Evolutionary conservation across 345 rosid species (phyloP).

Genomic region (Salix purpurea): DNA sequence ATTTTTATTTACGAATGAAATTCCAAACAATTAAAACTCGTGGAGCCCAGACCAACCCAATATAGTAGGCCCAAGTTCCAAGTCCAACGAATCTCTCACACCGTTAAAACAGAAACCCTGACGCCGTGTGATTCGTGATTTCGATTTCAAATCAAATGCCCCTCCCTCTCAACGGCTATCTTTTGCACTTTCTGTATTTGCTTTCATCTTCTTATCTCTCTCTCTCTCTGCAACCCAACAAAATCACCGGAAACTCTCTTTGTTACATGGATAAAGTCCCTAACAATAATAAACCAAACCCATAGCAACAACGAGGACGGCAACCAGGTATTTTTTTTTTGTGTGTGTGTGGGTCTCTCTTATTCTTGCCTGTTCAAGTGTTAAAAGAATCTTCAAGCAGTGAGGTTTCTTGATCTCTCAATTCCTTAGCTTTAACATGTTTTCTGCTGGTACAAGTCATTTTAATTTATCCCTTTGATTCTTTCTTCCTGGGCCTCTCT

Average conservation of each 20-base stretch:
- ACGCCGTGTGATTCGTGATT: background rate
- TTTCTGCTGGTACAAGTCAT: background rate
- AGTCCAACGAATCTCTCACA: background rate
- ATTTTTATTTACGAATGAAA: no score
- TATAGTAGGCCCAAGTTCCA: background rate
- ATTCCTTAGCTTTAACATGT: background rate
- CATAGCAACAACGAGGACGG: background rate
- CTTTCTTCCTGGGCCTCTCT: background rate
- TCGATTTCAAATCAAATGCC: background rate
- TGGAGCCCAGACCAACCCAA: background rate
- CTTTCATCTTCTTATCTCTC: background rate
- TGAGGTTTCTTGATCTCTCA: background rate
- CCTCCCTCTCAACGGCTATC: background rate
- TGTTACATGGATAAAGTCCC: background rate
- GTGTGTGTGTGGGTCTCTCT: background rate
- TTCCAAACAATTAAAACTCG: background rate
- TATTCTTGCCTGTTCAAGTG: background rate
- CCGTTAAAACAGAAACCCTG: background rate
- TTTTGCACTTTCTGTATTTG: background rate
- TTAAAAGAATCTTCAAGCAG: background rate
- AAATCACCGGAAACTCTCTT: background rate
- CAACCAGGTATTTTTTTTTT: background rate
- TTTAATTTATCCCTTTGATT: background rate
- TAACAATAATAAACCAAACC: background rate
- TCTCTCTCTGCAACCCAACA: background rate